phyloP scores from a whole-genome alignment of 345 rosid genomes.

The Arabis hirsuta region DNA sequence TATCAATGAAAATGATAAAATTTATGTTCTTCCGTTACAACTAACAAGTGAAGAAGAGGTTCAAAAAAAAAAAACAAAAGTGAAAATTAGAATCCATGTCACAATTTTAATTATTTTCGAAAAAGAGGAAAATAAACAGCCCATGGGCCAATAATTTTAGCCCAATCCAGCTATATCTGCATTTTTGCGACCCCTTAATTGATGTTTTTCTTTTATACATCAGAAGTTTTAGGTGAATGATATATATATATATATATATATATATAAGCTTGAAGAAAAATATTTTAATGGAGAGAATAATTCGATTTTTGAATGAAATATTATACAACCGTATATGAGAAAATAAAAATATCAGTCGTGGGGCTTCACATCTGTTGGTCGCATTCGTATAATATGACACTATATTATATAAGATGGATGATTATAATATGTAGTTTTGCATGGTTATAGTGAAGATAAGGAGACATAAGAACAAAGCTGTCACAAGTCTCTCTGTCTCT shows the following conservation, averaged over 20 bases:
- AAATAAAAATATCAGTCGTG: constrained; percentile 25
- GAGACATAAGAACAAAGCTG: constrained; percentile 43
- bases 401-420: background rate
- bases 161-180: constrained; percentile 3
- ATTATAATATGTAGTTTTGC: constrained; percentile 15
- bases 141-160: constrained; percentile 12
- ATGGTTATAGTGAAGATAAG: constrained; percentile 38
- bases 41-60: background rate
- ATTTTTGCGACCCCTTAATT: background rate
- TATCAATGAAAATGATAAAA: background rate
- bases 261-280: background rate
- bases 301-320: constrained; percentile 14
- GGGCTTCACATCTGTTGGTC: constrained; percentile 33
- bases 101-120: background rate
- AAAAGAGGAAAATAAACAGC: background rate
- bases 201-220: background rate
- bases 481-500: constrained; percentile 42
- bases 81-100: constrained; percentile 5
- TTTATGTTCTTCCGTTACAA: background rate
- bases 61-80: background rate
- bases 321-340: background rate
- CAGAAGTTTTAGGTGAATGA: background rate
- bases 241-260: no score
- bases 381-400: constrained; percentile 20
- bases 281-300: constrained; percentile 3